Evolutionary conservation across 2,329 filamentous ascomycete genomes (phyloP), one percentile per base, ranked within the genome.

Genomic region (Aspergillus ibericus): DNA sequence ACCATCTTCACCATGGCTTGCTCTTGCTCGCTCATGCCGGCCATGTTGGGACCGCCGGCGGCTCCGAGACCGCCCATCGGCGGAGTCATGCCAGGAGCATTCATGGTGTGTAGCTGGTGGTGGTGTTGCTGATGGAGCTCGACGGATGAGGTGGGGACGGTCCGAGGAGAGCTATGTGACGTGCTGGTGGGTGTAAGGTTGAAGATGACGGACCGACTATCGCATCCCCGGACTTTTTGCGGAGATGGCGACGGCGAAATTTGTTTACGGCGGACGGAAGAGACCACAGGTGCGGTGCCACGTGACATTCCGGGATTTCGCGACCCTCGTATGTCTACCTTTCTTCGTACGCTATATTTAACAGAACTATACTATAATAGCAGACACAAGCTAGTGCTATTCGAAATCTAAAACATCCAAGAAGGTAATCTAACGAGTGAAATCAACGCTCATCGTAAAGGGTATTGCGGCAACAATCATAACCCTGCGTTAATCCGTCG

Each of bases 1-100:
- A 81, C 79, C 69, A 75, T 75, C 65, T 78, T 80, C 42, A 81
- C 76, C 75, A 81, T 81, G 46, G 72, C 72, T 55, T 77, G 74
- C 59, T 82, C 79, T 65, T 81, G 77, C 15, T 81, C 78, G 55
- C 63, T 78, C 75, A 81, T 74, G 42, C 78, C 78, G 15, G 70
- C 70, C 38, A 68, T 70, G 20, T 60, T 63, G 8, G 48, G 53
- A 5, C 62, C 66, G 18, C 60, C 67, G 15, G 68, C 64, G 34
- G 65, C 66, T 32, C 69, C 69, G 36, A 72, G 51, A 35, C 63
- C 67, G 58, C 65, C 70, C 63, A 73, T 64, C 15, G 69, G 68
- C 47, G 68, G 61, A 20, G 65, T 72, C 64, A 72, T 72, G 47
- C 72, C 71, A 22, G 75, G 70, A 56, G 75, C 67, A 58, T 66